phyloP scores from a whole-genome alignment of 805 yeast genomes.

The Teunomyces tritomae region DNA sequence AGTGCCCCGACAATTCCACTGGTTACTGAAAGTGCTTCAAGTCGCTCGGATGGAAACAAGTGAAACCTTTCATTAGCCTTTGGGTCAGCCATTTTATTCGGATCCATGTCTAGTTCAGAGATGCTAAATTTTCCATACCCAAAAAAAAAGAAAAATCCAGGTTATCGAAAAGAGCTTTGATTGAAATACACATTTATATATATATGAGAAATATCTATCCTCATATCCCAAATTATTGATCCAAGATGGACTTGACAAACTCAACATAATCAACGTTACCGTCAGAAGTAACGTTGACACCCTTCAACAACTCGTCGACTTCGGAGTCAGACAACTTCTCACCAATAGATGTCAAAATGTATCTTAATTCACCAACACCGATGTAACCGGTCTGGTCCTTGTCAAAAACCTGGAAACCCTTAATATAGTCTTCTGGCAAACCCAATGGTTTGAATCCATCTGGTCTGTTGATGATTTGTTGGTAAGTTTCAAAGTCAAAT shows the following conservation, averaged over 20 bases:
- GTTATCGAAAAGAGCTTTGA: not conserved
- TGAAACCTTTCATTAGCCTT: conserved; percentile 45
- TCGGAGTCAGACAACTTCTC: conserved; percentile 88
- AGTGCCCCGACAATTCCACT: conserved; percentile 45
- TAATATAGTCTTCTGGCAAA: conserved; percentile 86
- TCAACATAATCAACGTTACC: conserved; percentile 94
- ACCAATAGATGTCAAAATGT: conserved; percentile 92
- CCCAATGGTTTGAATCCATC: conserved; percentile 87
- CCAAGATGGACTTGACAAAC: conserved; percentile 88
- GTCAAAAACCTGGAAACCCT: conserved; percentile 93
- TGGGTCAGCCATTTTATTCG: conserved; percentile 3
- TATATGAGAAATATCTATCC: not conserved
- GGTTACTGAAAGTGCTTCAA: conserved; percentile 39
- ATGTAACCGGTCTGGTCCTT: conserved; percentile 94
- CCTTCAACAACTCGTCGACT: conserved; percentile 94
- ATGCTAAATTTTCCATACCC: not conserved
- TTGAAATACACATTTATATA: not conserved
- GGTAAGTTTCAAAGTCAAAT: conserved; percentile 74
- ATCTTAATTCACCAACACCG: conserved; percentile 94
- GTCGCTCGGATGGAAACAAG: conserved; percentile 45
- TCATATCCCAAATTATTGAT: conserved; percentile 51
- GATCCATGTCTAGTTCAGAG: not conserved
- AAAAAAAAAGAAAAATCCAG: not conserved
- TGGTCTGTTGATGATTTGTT: conserved; percentile 75
- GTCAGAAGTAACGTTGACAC: conserved; percentile 89